Evolutionary conservation across 2,329 filamentous ascomycete species (phyloP).

Genomic region (Colletotrichum somersetense): DNA sequence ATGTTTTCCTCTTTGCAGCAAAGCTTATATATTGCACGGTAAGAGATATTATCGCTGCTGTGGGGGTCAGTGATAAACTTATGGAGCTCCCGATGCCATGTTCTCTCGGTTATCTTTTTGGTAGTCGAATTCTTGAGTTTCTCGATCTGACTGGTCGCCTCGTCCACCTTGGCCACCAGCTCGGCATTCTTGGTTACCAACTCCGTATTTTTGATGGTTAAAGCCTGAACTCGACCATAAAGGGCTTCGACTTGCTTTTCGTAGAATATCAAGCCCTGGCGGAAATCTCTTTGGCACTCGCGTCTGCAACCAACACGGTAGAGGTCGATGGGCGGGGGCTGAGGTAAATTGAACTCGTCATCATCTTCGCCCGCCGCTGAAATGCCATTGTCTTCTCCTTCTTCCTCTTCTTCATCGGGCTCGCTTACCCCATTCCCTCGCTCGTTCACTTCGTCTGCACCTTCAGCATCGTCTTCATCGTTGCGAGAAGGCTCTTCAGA

Average conservation of each 20-base stretch:
- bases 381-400: background rate
- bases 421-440: background rate
- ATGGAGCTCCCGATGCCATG: slow-evolving; percentile 24
- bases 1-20: slow-evolving; percentile 54
- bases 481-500: background rate
- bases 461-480: background rate
- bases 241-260: slow-evolving; percentile 11
- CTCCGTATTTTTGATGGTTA: background rate
- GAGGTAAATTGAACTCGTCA: background rate
- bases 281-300: slow-evolving; percentile 1
- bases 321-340: background rate
- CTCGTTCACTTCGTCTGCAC: background rate
- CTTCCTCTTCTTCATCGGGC: background rate
- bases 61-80: background rate
- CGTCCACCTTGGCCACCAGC: background rate
- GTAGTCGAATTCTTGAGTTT: background rate
- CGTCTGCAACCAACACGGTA: slow-evolving; percentile 17
- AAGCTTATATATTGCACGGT: slow-evolving; percentile 44
- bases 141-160: background rate
- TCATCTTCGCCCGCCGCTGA: background rate
- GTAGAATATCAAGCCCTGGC: background rate
- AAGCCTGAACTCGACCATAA: background rate
- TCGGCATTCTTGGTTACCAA: background rate
- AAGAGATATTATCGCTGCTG: slow-evolving; percentile 12
- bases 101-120: background rate